phyloP scores from a whole-genome alignment of 345 rosid species.

The Sonneratia alba region DNA sequence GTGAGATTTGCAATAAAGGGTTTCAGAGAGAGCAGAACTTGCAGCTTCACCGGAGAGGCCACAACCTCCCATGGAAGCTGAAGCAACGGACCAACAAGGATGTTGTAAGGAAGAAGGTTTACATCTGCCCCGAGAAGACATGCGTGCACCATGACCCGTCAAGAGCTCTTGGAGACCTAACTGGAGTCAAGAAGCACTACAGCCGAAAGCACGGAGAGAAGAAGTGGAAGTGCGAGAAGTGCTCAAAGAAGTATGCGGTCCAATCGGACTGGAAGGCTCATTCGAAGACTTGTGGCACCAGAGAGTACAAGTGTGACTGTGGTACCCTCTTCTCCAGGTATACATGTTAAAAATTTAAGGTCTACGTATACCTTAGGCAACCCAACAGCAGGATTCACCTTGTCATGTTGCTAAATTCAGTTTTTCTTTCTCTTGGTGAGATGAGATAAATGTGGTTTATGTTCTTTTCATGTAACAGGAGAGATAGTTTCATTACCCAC shows the following conservation, averaged over 20 bases:
- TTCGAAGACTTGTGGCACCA: constrained; percentile 42
- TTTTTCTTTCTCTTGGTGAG: not conserved
- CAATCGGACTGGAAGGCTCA: constrained; percentile 57
- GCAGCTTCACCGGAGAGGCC: constrained; percentile 50
- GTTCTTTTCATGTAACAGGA: constrained; percentile 19
- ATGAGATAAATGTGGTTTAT: not conserved
- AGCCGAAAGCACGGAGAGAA: constrained; percentile 52
- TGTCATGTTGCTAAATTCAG: not conserved
- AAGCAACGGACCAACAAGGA: constrained; percentile 38
- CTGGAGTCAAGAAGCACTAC: constrained; percentile 45
- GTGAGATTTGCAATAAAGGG: constrained; percentile 49
- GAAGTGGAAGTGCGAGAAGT: constrained; percentile 57
- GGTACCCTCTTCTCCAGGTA: constrained; percentile 53
- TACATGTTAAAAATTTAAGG: no score
- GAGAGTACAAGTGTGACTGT: constrained; percentile 48
- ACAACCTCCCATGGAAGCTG: constrained; percentile 50
- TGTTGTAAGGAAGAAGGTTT: constrained; percentile 30
- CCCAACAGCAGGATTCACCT: not conserved
- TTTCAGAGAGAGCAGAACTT: constrained; percentile 49
- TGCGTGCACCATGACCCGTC: constrained; percentile 47
- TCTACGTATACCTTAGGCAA: not conserved
- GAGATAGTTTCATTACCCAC: constrained; percentile 48
- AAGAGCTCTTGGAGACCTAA: constrained; percentile 45
- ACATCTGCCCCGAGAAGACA: constrained; percentile 42
- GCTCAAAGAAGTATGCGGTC: constrained; percentile 50